phyloP scores from a whole-genome alignment of 768 basidiomycete genomes.

The Dioszegia hungarica region DNA sequence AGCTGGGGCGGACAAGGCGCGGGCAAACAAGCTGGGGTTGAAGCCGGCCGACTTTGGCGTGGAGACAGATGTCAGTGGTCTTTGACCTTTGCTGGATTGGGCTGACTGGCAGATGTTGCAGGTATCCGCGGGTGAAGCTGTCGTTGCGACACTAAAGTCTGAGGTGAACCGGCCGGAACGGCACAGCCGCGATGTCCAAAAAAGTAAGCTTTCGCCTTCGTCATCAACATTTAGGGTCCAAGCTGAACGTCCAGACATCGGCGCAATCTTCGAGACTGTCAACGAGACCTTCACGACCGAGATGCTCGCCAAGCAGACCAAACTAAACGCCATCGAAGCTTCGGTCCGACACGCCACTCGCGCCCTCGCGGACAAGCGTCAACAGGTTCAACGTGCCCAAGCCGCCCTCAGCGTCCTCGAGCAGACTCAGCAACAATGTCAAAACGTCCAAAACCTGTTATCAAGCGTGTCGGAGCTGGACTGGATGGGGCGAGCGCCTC shows the following conservation, averaged over 20 bases:
- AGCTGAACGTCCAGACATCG: constrained; percentile 62
- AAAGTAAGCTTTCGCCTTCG: constrained; percentile 41
- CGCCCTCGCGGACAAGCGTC: constrained; percentile 83
- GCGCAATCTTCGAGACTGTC: constrained; percentile 72
- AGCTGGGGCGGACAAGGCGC: constrained; percentile 81
- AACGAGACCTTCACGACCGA: constrained; percentile 75
- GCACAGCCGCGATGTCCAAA: constrained; percentile 64
- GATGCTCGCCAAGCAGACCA: constrained; percentile 77
- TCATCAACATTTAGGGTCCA: neutral
- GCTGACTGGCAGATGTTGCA: constrained; percentile 27
- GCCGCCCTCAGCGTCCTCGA: constrained; percentile 70
- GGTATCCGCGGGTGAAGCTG: constrained; percentile 59
- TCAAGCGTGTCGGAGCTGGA: constrained; percentile 47
- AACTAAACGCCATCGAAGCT: constrained; percentile 77
- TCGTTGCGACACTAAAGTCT: constrained; percentile 67
- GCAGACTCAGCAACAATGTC: constrained; percentile 69
- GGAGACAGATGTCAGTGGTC: constrained; percentile 71
- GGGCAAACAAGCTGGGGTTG: constrained; percentile 88
- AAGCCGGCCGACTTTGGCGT: constrained; percentile 93
- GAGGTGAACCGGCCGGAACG: constrained; percentile 73
- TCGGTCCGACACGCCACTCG: constrained; percentile 84
- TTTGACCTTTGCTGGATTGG: neutral
- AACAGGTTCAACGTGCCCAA: constrained; percentile 74
- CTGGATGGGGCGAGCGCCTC: constrained; percentile 60
- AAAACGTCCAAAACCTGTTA: constrained; percentile 81